Evolutionary conservation across 306 rosid genomes (phyloP), one percentile per base, ranked within the genome.

Genomic region (Purshia tridentata): DNA sequence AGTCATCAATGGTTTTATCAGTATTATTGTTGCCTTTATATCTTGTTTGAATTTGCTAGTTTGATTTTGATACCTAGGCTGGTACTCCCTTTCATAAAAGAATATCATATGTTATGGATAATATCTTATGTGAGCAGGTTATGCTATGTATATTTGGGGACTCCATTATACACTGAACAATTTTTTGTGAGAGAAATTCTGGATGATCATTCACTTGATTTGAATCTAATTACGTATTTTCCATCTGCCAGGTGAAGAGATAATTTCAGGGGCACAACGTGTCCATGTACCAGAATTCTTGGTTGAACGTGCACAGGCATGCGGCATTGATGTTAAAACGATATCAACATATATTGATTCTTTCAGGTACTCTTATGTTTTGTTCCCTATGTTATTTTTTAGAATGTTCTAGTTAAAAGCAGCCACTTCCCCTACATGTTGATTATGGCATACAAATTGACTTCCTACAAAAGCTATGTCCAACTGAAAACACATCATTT

Each of bases 261-360:
- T 95, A 6, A 95, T 95, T 82, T 95, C 99, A 1, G 99, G 99
- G 52, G 98, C 91, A 15, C 98, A 95, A 80, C 99, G 99, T 84
- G 45, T 95, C 20, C 98, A 95, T 39, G 84, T 79, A 20, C 88
- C 96, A 9, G 98, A 91, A 20, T 73, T 91, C n/a, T 75, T 95
- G 77, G 81, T 84, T 18, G 76, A 91, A 59, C 96, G 97, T 59
- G 99, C 98, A 8, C 83, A 64, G 12, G 90, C 97, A 22, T 83
- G 88, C 1, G 98, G 97, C 58, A 90, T 91, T 70, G 99, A 91
- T 1, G 89, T 90, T 3, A 76, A 73, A 57, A 87, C 99, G 23
- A 88, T 95, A 55, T 81, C 91, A 48, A 22, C 98, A 9, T 95
- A 95, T 57, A 84, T 95, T 0, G 98, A 95, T 74, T 79, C 99